Conservation (phyloP, 2,329 filamentous ascomycete genomes). For the Hymenoscyphus occultus region DNA sequence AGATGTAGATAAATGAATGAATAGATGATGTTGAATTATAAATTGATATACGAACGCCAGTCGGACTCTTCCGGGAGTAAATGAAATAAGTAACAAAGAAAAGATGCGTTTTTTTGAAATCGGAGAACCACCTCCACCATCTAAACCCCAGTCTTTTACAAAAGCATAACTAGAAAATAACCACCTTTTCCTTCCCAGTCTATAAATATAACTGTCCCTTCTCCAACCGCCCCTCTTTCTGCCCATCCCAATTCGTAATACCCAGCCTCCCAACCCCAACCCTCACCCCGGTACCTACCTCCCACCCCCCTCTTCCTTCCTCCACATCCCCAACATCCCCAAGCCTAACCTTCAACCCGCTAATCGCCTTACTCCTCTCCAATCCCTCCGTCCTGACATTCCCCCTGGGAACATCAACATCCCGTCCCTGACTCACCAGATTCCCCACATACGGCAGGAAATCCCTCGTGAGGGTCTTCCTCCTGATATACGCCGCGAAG, state of each 20-base stretch:
- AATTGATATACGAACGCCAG: too few relatives aligned
- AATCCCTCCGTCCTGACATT: constrained; percentile 18
- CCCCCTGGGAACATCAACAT: constrained; percentile 18
- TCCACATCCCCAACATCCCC: constrained; percentile 28
- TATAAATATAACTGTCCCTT: constrained; percentile 25
- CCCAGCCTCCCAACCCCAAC: constrained; percentile 21
- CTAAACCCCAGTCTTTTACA: too few relatives aligned
- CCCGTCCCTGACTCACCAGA: constrained; percentile 16
- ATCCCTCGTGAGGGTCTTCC: constrained; percentile 12
- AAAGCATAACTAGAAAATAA: not conserved
- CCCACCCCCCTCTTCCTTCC: constrained; percentile 16
- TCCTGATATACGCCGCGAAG: constrained; percentile 14
- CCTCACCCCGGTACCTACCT: constrained; percentile 25
- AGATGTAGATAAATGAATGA: too few relatives aligned
- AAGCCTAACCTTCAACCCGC: constrained; percentile 21
- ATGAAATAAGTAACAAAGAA: too few relatives aligned
- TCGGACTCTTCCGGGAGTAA: too few relatives aligned
- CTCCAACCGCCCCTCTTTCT: constrained; percentile 15
- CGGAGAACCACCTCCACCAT: too few relatives aligned
- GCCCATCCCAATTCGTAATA: constrained; percentile 15
- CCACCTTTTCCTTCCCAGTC: not conserved
- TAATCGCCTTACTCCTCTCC: constrained; percentile 14
- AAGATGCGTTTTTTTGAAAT: too few relatives aligned
- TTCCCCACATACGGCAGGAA: constrained; percentile 22
- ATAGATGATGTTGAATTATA: too few relatives aligned